Evolutionary conservation across 306 rosid species (phyloP), one percentile per base, ranked within the genome.

Genomic region (Glycine tomentella): DNA sequence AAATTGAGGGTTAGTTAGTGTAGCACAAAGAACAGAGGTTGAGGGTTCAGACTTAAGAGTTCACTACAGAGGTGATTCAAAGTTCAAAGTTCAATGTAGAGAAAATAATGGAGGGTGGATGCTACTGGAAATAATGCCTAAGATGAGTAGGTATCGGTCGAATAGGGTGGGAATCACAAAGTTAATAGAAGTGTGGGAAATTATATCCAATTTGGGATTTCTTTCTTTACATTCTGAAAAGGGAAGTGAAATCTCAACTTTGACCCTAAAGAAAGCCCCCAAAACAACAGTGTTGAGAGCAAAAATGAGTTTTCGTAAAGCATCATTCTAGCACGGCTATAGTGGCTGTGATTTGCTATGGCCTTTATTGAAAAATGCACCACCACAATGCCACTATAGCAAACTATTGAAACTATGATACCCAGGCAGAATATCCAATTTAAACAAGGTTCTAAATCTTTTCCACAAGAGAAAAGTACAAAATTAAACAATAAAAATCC

Each of bases 401-500:
- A 59, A 59, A 59, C 15, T 25, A 10, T 10, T 25, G 38, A 25
- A 59, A 20, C 42, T 59, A 58, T 58, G 38, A 58, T 3, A 16
- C 36, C 11, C 5, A 59, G 8, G 16, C 69, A 81, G 49, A 44
- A 40, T 64, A 64, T n/a, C 45, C 15, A 49, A 69, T 51, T 58
- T 58, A 76, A 69, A 59, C 4, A n/a, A 12, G 31, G 71, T 46
- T 46, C 55, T 3, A 33, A 50, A 50, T 8, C 12, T 14, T 51
- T 14, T 13, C 16, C 33, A 44, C 38, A 38, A 36, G 74, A 66
- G 15, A 40, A 10, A 57, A 57, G 48, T 46, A 46, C 20, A 69
- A n/a, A 49, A 56, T 46, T 20, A 20, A 68, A 17, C 17, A 75
- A 36, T 53, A 65, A 15, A 57, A 46, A 66, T 55, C 31, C 69